Evolutionary conservation across 345 rosid species (phyloP).

Genomic region (Melaleuca quinquenervia): DNA sequence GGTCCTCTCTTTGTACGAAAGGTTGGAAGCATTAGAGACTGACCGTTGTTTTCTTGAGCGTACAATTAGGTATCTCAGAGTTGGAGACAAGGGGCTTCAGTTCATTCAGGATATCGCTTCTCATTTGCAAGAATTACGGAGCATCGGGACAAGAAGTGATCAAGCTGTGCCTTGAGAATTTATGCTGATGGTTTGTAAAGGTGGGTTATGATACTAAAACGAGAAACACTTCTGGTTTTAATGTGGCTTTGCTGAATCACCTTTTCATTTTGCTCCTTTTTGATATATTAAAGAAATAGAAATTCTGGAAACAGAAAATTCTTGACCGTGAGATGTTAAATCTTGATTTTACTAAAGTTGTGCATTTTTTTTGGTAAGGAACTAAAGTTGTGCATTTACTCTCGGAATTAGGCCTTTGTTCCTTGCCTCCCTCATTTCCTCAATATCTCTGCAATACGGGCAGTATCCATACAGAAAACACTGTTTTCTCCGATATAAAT

Average conservation of each 20-base stretch:
- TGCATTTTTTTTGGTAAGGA: too few relatives aligned
- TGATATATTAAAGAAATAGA: not conserved
- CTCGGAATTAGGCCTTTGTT: not conserved
- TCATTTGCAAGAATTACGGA: constrained; percentile 6
- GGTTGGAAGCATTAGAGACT: constrained; percentile 9
- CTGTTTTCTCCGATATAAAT: not conserved
- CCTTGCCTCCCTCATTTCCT: not conserved
- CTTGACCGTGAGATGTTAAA: not conserved
- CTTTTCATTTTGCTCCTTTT: not conserved
- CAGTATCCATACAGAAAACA: not conserved
- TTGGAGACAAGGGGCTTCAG: constrained; percentile 7
- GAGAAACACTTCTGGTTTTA: not conserved
- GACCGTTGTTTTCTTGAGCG: constrained; percentile 6
- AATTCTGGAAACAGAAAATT: not conserved
- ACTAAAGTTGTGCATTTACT: not conserved
- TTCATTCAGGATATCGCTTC: constrained; percentile 11
- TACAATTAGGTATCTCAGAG: not conserved
- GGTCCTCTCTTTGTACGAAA: not conserved
- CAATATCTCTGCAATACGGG: not conserved
- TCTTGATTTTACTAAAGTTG: not conserved
- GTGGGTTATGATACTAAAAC: not conserved
- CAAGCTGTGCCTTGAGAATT: not conserved
- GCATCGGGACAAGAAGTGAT: not conserved
- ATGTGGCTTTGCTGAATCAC: not conserved
- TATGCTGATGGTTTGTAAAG: constrained; percentile 2